Evolutionary conservation across 306 rosid genomes (phyloP).

Genomic region (Citrullus mucosospermus): DNA sequence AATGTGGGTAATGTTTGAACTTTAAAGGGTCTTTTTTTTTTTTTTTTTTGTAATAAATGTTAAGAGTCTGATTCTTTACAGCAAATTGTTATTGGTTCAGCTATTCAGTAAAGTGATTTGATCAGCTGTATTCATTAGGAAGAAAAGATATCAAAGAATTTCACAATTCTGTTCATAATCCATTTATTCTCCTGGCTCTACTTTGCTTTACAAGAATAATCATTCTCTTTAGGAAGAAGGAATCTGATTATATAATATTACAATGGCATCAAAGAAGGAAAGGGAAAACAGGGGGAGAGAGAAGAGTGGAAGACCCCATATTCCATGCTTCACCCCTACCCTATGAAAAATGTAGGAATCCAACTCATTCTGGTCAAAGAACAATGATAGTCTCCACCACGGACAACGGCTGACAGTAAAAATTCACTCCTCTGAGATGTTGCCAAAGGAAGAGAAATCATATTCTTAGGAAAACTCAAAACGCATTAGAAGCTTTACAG

Average conservation of each 20-base stretch:
- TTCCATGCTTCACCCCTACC: neutral
- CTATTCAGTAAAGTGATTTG: neutral
- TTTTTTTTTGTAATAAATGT: neutral
- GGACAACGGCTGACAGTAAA: neutral
- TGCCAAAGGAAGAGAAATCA: neutral
- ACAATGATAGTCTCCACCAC: neutral
- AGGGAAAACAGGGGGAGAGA: neutral
- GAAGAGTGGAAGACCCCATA: slow-evolving; percentile 6
- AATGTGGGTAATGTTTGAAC: neutral
- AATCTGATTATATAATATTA: slow-evolving; percentile 3
- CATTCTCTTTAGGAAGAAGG: neutral
- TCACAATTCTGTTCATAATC: neutral
- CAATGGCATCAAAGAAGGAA: neutral
- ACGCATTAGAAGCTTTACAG: slow-evolving; percentile 54
- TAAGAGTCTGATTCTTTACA: neutral
- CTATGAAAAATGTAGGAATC: slow-evolving; percentile 2
- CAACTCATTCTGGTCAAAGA: neutral
- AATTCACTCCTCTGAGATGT: slow-evolving; percentile 1
- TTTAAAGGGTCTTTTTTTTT: neutral
- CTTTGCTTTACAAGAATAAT: slow-evolving; percentile 5
- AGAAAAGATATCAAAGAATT: neutral
- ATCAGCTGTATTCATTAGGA: neutral
- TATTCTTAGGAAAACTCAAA: slow-evolving; percentile 34
- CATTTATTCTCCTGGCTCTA: neutral
- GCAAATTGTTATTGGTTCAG: neutral